Base-by-base conservation (phyloP, 1,284 basidiomycete species). In the Rhizoctonia solani region DNA sequence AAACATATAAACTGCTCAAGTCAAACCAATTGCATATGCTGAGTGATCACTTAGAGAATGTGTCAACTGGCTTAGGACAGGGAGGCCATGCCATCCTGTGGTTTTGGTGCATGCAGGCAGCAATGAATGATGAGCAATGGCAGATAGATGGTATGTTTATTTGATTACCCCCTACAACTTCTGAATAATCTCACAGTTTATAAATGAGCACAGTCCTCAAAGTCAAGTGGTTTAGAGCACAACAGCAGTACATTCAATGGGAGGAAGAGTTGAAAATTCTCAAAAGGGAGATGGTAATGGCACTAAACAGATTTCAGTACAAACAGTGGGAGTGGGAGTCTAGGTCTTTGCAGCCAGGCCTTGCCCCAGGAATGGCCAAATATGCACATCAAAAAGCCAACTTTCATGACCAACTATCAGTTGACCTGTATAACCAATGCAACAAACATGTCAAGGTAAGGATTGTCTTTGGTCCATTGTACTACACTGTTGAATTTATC, bases 211-310 rank as follows among this genome's bases (percentile, higher is more conserved):
- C 42, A 63, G 59, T 49, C 14, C 59, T 63, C 6, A 63, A 63
- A 41, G 16, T 30, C 5, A 49, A 63, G 30, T 63, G 59, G 59
- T 63, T 63, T 30, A 34, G 59, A 23, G 29, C 59, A 2, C 44
- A 49, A 39, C 41, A 63, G 34, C 59, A 49, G 5, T 52, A 29
- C 37, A 63, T 25, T 6, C 59, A 42, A 8, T 63, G 59, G 59
- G 59, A 63, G 19, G 59, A 63, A 25, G 19, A 63, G 23, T 37
- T 63, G 8, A 29, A 32, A 30, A 13, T 63, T 9, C 13, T 50
- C 3, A 63, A 63, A 41, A 46, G 49, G 3, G 59, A 63, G n/a
- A 63, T 63, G 59, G 47, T 63, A 2, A 63, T 63, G 59, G 30
- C 32, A 1, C 27, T 52, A 3, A 19, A 42, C 11, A 32, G 16